Conservation (phyloP, 2,329 filamentous ascomycete species). For the Thelonectria blattea region DNA sequence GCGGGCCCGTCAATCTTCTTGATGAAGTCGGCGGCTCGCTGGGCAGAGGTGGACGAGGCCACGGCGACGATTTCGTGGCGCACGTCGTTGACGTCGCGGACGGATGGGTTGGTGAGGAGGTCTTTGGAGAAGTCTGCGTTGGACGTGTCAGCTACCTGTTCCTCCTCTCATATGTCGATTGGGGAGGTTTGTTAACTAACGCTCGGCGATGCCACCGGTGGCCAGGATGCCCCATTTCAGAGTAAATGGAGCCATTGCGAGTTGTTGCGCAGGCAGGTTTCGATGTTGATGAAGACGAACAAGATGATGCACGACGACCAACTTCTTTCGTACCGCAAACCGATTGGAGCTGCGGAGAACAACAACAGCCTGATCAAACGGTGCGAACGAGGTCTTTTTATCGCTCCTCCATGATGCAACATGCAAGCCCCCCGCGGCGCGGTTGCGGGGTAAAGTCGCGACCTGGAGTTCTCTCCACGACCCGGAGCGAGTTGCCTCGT, state of each 20-base stretch:
- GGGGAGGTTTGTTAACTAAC: conserved; percentile 44
- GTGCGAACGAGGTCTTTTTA: conserved; percentile 9
- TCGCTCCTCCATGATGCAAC: background rate
- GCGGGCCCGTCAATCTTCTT: conserved; percentile 71
- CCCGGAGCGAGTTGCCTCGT: background rate
- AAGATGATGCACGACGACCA: too few species aligned
- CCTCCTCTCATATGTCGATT: too few species aligned
- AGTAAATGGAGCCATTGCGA: conserved; percentile 48
- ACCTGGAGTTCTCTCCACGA: background rate
- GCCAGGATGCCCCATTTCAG: conserved; percentile 67
- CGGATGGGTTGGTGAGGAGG: conserved; percentile 74
- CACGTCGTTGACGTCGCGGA: conserved; percentile 73
- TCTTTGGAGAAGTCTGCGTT: conserved; percentile 73
- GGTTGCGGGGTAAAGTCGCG: conserved; percentile 13
- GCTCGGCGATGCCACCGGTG: conserved; percentile 64
- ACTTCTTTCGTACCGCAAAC: too few species aligned
- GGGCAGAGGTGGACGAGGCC: conserved; percentile 76
- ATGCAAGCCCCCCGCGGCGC: background rate
- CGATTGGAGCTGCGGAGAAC: too few species aligned
- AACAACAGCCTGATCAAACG: too few species aligned
- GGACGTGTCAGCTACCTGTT: background rate
- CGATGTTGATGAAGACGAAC: too few species aligned
- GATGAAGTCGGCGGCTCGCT: conserved; percentile 75
- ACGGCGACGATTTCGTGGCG: conserved; percentile 80
- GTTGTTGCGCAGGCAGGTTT: background rate